Percentiles rank a stretch among this genome's conserved stretches.
phyloP scores from a whole-genome alignment of 148 eudicot species.

The Nepenthes gracilis region DNA sequence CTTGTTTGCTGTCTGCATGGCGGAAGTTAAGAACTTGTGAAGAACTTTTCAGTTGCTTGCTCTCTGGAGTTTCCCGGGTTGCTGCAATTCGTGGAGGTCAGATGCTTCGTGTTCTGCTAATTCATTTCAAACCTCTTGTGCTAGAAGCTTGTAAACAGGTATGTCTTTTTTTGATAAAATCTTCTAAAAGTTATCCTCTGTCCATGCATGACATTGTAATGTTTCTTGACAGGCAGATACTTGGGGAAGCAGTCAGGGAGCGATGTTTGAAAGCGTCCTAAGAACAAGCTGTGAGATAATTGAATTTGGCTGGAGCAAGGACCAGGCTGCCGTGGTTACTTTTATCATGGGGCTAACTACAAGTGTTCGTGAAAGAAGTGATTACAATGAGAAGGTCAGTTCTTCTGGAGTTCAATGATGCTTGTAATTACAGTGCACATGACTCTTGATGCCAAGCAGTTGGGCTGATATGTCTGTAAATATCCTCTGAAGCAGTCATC shows the following conservation, averaged over 20 bases:
- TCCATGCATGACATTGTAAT: conserved; percentile 5
- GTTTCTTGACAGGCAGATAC: conserved; percentile 69
- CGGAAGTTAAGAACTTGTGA: conserved; percentile 76
- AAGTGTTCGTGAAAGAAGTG: conserved; percentile 73
- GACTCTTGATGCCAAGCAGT: too few species aligned
- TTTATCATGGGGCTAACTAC: conserved; percentile 84
- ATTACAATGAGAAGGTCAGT: conserved; percentile 87
- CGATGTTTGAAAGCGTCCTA: conserved; percentile 76
- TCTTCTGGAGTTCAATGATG: neutral
- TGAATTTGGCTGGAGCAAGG: conserved; percentile 89
- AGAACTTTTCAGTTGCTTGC: conserved; percentile 79
- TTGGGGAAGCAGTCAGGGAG: conserved; percentile 69
- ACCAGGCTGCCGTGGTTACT: conserved; percentile 78
- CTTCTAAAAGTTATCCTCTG: neutral
- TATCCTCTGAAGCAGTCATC: too few species aligned
- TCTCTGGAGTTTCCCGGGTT: conserved; percentile 70
- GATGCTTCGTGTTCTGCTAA: conserved; percentile 72
- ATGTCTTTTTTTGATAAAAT: conserved; percentile 4
- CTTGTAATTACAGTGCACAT: too few species aligned
- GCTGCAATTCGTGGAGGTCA: conserved; percentile 83
- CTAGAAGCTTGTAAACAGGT: conserved; percentile 83
- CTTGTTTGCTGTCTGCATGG: conserved; percentile 83
- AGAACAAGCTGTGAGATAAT: conserved; percentile 78
- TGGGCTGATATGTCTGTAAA: too few species aligned
- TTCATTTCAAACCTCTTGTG: conserved; percentile 87